Percentiles rank a stretch among this genome's conserved stretches.
Conservation (phyloP, 2,329 filamentous ascomycete genomes). For the Fusarium nisikadoi region DNA sequence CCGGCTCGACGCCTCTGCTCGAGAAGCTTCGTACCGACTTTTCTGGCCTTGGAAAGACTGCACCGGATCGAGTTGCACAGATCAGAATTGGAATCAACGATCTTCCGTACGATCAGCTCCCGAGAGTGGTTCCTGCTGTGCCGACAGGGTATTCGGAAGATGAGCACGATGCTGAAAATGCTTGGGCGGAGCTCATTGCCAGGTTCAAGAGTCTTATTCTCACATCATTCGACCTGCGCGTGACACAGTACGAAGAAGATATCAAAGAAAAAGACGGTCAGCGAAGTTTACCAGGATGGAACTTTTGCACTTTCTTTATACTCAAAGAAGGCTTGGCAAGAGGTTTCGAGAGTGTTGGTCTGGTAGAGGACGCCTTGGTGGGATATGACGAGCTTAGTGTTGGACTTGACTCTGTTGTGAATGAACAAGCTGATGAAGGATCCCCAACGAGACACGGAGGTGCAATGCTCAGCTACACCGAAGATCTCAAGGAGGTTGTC, state of each 20-base stretch:
- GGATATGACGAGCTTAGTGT: slow-evolving; percentile 95
- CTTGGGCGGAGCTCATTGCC: slow-evolving; percentile 84
- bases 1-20: slow-evolving; percentile 82
- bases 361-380: slow-evolving; percentile 93
- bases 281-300: slow-evolving; percentile 90
- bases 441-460: slow-evolving; percentile 75
- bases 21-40: slow-evolving; percentile 94
- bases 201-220: slow-evolving; percentile 91
- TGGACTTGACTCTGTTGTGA: slow-evolving; percentile 83
- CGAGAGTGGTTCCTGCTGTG: slow-evolving; percentile 70
- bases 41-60: slow-evolving; percentile 76
- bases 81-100: slow-evolving; percentile 81
- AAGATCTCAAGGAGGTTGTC: slow-evolving; percentile 73
- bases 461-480: slow-evolving; percentile 76
- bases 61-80: slow-evolving; percentile 83
- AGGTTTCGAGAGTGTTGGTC: slow-evolving; percentile 94
- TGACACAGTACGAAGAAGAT: slow-evolving; percentile 95
- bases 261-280: slow-evolving; percentile 94
- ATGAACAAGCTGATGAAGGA: slow-evolving; percentile 73
- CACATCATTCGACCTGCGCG: slow-evolving; percentile 87
- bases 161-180: slow-evolving; percentile 80
- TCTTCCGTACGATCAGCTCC: slow-evolving; percentile 72
- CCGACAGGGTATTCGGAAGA: slow-evolving; percentile 75
- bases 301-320: slow-evolving; percentile 99
- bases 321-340: slow-evolving; percentile 93